phyloP scores from a whole-genome alignment of 768 basidiomycete species.

The Collybiopsis luxurians region DNA sequence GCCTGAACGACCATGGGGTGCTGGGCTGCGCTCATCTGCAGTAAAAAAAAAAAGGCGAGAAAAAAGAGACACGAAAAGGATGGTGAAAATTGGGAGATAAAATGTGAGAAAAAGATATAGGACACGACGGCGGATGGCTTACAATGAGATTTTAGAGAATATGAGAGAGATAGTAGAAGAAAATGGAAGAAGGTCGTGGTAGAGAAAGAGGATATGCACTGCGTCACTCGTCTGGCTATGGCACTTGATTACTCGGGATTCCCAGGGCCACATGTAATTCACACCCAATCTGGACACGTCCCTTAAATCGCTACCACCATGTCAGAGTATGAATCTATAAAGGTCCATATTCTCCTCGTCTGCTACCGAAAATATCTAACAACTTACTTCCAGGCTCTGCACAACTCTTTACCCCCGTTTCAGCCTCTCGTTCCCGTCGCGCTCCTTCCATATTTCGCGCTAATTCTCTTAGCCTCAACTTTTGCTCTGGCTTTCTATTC shows the following conservation, averaged over 20 bases:
- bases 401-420: constrained; percentile 69
- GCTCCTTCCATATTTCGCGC: constrained; percentile 72
- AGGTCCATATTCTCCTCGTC: constrained; percentile 31
- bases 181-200: neutral
- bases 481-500: constrained; percentile 91
- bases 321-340: constrained; percentile 46
- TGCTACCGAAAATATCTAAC: neutral
- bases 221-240: neutral
- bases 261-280: too few species aligned
- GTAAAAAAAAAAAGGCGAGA: neutral
- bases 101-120: neutral
- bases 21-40: constrained; percentile 73
- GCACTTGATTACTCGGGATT: neutral
- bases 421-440: constrained; percentile 63
- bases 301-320: constrained; percentile 51
- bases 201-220: neutral
- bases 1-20: constrained; percentile 87
- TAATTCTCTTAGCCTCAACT: constrained; percentile 67
- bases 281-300: constrained; percentile 40
- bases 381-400: constrained; percentile 42
- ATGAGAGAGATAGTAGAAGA: neutral
- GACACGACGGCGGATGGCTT: constrained; percentile 7
- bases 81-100: neutral
- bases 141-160: constrained; percentile 4
- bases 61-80: neutral